Base-by-base conservation (phyloP, 2,329 filamentous ascomycete genomes). In the Clathrospora elynae region DNA sequence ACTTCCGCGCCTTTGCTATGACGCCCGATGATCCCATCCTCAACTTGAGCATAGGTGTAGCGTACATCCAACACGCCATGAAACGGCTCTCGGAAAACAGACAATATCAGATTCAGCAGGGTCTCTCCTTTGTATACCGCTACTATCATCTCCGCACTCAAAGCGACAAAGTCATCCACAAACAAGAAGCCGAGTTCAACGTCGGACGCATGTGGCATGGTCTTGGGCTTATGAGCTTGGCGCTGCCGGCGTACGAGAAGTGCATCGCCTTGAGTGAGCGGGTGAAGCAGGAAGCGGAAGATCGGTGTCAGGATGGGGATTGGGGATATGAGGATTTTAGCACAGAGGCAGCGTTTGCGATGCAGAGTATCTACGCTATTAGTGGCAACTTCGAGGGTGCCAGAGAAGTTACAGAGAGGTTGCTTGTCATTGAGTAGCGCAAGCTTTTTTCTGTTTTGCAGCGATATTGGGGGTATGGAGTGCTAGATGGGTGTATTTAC, bases 71-170 rank as follows among this genome's bases (percentile, higher is more conserved):
- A 67, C 87, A 93, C 66, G 86, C 87, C 0, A 80, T 96, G 62
- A 96, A 97, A 68, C 82, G 92, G 2, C 89, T 95, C 68, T 85
- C 87, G 0, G 89, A 92, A 33, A 97, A 97, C 65, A 78, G 93
- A 2, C 92, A 97, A 64, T 92, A 88, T 62, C 82, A 90, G 26
- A 83, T 96, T 28, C 78, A 89, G 52, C 91, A 97, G 67, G 93
- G 90, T 0, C 79, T 96, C 35, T 77, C 85, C 0, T 96, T 96
- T 60, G 72, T 97, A 43, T 82, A 85, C 43, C 76, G 82, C 23
- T 95, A 95, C 70, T 85, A 87, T 54, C 76, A 82, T 2, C 64
- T 82, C 17, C 78, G 87, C 17, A 73, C 72, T 3, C 64, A 70
- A 20, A 71, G 68, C 5, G 65, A n/a, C 64, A 6, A 55, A 71